Percentiles rank a stretch among this genome's conserved stretches.
phyloP scores from a whole-genome alignment of 345 rosid species.

The Rhodamnia argentea region DNA sequence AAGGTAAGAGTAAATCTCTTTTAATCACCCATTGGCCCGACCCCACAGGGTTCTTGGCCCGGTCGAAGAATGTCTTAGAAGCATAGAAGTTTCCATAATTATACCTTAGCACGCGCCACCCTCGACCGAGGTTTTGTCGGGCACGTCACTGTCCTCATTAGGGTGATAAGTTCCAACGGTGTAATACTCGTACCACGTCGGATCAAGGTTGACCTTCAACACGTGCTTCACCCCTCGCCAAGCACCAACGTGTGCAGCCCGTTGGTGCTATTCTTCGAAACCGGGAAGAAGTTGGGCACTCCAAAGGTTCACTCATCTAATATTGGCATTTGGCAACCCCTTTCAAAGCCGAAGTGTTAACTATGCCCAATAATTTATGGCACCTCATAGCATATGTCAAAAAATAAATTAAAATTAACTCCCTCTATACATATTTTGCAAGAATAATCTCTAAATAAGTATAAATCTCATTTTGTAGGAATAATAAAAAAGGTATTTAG shows the following conservation, averaged over 20 bases:
- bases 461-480: background rate
- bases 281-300: slow-evolving; percentile 81
- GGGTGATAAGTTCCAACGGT: slow-evolving; percentile 44
- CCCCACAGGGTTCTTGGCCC: slow-evolving; percentile 45
- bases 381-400: no score
- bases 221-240: slow-evolving; percentile 31
- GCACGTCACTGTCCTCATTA: slow-evolving; percentile 31
- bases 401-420: no score
- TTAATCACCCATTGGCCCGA: slow-evolving; percentile 50
- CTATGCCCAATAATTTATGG: no score
- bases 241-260: slow-evolving; percentile 39
- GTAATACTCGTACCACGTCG: slow-evolving; percentile 61
- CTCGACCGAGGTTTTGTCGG: slow-evolving; percentile 44
- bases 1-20: background rate
- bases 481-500: background rate
- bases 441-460: no score
- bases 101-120: slow-evolving; percentile 63
- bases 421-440: no score
- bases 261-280: slow-evolving; percentile 12
- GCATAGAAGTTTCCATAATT: slow-evolving; percentile 84
- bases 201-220: slow-evolving; percentile 64
- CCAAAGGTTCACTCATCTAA: slow-evolving; percentile 8
- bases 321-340: no score
- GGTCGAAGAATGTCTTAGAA: slow-evolving; percentile 69
- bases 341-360: no score